phyloP scores from a whole-genome alignment of 2,329 filamentous ascomycete species.

The Fusarium annulatum region DNA sequence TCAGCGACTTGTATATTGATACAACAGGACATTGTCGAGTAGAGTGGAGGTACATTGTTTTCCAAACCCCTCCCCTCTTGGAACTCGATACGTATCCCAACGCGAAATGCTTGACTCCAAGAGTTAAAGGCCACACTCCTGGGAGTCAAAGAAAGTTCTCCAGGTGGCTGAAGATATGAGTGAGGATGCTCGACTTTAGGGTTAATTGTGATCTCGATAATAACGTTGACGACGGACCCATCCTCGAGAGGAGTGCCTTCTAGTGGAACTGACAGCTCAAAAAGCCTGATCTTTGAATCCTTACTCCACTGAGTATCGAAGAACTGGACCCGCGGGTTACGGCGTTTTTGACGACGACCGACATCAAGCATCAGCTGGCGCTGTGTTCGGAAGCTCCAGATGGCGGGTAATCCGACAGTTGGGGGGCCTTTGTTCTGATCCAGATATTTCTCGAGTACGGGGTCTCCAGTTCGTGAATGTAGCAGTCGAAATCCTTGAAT shows the following conservation, averaged over 20 bases:
- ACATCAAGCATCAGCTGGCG: neutral
- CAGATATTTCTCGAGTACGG: neutral
- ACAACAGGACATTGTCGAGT: neutral
- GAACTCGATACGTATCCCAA: neutral
- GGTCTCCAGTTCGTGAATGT: neutral
- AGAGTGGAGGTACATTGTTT: neutral
- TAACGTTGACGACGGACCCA: neutral
- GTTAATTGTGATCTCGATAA: neutral
- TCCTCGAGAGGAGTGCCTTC: neutral
- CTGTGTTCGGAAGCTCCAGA: neutral
- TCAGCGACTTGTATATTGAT: neutral
- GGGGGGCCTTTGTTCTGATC: neutral
- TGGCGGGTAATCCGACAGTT: too few species aligned
- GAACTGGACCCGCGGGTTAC: neutral
- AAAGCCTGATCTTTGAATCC: neutral
- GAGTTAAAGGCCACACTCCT: neutral
- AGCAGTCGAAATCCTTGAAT: neutral
- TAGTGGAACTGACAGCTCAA: neutral
- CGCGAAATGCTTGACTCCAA: neutral
- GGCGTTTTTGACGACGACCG: neutral
- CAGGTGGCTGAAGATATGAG: neutral
- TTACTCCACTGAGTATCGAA: neutral
- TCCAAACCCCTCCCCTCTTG: neutral
- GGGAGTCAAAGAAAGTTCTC: neutral
- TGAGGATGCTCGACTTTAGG: neutral